phyloP scores from a whole-genome alignment of 2,329 filamentous ascomycete species.

The Pseudogymnoascus sp. region DNA sequence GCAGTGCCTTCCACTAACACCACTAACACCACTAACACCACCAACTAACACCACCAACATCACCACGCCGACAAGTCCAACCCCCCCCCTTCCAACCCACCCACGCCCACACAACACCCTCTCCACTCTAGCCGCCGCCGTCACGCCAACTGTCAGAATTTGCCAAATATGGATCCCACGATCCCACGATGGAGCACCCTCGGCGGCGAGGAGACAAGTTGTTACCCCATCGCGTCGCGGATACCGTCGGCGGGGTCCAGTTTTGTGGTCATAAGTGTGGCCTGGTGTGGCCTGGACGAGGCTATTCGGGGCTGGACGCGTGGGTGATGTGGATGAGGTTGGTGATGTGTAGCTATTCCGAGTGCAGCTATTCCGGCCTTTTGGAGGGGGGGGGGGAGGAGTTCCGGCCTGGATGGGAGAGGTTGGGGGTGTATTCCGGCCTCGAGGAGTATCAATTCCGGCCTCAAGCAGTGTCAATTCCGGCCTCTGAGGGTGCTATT shows the following conservation, averaged over 20 bases:
- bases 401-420: too few species aligned
- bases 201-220: background rate
- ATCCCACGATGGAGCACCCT: background rate
- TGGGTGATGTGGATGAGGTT: background rate
- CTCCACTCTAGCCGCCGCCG: background rate
- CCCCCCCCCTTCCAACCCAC: background rate
- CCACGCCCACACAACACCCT: background rate
- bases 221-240: conserved; percentile 7
- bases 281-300: background rate
- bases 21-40: background rate
- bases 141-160: conserved; percentile 8
- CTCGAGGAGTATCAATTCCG: background rate
- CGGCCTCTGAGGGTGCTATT: background rate
- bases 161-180: background rate
- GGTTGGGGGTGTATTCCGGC: background rate
- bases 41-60: background rate
- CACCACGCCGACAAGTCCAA: background rate
- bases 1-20: background rate
- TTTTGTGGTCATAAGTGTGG: background rate
- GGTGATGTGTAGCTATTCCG: background rate
- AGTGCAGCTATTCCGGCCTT: background rate
- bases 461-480: background rate
- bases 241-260: conserved; percentile 2
- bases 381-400: too few species aligned
- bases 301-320: too few species aligned